A percentile compares a stretch with the other conserved stretches of the same genome.
These are phyloP conservation scores for Cladophialophora bantiana DNA, from an alignment of 2,329 filamentous ascomycete species.

Conservation along the genomic window DNA sequence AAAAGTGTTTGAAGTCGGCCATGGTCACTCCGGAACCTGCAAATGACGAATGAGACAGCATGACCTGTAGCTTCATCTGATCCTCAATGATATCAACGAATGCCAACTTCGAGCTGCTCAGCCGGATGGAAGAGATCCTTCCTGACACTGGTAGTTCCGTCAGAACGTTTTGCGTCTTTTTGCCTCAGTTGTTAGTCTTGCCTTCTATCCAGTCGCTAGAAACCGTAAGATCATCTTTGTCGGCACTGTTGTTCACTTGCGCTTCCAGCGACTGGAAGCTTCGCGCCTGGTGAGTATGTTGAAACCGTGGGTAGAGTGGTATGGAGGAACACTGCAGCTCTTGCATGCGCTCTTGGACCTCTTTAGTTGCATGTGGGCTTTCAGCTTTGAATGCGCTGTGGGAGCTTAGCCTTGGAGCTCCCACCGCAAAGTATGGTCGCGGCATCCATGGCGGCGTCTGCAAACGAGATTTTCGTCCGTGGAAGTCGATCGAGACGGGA, in stretches of 20 bases:
- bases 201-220: slow-evolving; percentile 24
- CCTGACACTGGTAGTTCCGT: slow-evolving; percentile 58
- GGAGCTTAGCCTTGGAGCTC: not conserved
- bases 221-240: not conserved
- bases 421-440: slow-evolving; percentile 20
- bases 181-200: slow-evolving; percentile 44
- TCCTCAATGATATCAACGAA: slow-evolving; percentile 84
- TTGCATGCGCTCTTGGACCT: slow-evolving; percentile 48
- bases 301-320: slow-evolving; percentile 29
- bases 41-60: slow-evolving; percentile 50
- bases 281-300: slow-evolving; percentile 34
- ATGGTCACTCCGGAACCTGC: slow-evolving; percentile 47
- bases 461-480: not conserved
- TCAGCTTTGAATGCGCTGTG: not conserved
- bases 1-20: slow-evolving; percentile 50
- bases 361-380: slow-evolving; percentile 37
- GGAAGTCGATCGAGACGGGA: not conserved
- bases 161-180: slow-evolving; percentile 4
- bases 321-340: slow-evolving; percentile 46
- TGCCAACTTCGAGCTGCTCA: slow-evolving; percentile 76
- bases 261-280: slow-evolving; percentile 42
- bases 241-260: slow-evolving; percentile 38
- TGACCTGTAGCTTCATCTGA: slow-evolving; percentile 74
- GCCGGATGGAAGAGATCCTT: slow-evolving; percentile 75
- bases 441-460: slow-evolving; percentile 13